Evolutionary conservation across 192 early-diverging fungal species (phyloP), one percentile per base, ranked within the genome.

Genomic region (Coemansia sp.): DNA sequence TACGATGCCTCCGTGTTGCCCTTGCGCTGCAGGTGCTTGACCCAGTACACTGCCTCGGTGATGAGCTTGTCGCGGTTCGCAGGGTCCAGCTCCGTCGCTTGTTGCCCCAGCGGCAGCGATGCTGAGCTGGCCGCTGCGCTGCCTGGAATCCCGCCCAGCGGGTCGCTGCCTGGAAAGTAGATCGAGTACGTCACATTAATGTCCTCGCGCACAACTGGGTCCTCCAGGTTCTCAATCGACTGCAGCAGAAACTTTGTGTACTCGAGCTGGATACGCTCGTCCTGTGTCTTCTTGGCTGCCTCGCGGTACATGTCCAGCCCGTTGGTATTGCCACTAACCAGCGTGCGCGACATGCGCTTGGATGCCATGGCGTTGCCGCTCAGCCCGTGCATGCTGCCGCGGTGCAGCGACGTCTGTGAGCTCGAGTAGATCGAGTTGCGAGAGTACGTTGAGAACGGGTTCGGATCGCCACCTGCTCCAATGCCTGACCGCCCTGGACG

Each of bases 211-310:
- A 67, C 72, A 6, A 63, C 58, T 1, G 75, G 70, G 23, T 81
- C 79, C 35, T 82, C 72, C 24, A 79, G 69, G 51, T 75, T 81
- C 67, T 86, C 79, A 32, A 86, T 85, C 48, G 89, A 85, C 75
- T 90, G 81, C 25, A 93, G 60, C 45, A 93, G 72, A 65, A 89
- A 93, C 72, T 88, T 86, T 43, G 88, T 88, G 75, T 88, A 93
- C 38, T 87, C 87, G 50, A 90, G 54, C 82, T 93, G 90, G 43
- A 86, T 85, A 22, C 85, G 73, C 21, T 84, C 74, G 72, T 92
- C 88, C 63, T 88, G 86, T 35, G 90, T 90, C 69, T 90, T 90
- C 68, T 84, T 86, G 10, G 90, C 92, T 49, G 86, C 86, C 47
- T 91, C 86, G 5, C 91, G 87, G 66, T 90, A 92, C 63, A 84